Conservation (phyloP, 2,329 filamentous ascomycete species). For the Pseudogymnoascus sp. region DNA sequence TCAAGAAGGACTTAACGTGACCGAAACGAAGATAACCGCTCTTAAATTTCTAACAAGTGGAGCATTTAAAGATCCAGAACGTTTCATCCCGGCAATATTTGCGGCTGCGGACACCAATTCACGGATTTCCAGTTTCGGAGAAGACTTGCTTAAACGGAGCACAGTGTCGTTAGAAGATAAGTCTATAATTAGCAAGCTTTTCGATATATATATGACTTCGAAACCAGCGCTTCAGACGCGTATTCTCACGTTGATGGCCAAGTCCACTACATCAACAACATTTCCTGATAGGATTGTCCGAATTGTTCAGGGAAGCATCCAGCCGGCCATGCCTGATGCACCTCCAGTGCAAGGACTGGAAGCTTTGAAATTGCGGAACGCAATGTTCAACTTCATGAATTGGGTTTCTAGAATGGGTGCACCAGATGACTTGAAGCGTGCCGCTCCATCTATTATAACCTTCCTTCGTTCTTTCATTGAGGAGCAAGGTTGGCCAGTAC, state of each 20-base stretch:
- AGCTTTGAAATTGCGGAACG: conserved; percentile 68
- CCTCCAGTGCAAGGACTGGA: conserved; percentile 40
- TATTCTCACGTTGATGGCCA: conserved; percentile 67
- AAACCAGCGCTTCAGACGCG: conserved; percentile 68
- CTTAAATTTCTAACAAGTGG: conserved; percentile 72
- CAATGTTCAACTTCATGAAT: conserved; percentile 77
- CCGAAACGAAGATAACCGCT: conserved; percentile 61
- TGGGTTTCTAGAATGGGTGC: conserved; percentile 75
- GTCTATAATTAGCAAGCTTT: conserved; percentile 55
- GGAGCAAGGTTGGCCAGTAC: conserved; percentile 73
- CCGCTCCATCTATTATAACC: conserved; percentile 60
- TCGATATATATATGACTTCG: conserved; percentile 63
- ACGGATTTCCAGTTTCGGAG: conserved; percentile 72
- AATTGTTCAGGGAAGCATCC: conserved; percentile 60
- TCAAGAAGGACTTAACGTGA: conserved; percentile 55
- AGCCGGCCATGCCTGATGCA: conserved; percentile 33
- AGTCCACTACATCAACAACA: conserved; percentile 64
- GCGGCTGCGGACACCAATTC: conserved; percentile 77
- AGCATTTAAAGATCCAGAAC: conserved; percentile 74
- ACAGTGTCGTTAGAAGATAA: conserved; percentile 65
- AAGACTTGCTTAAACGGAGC: conserved; percentile 79
- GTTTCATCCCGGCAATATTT: conserved; percentile 75
- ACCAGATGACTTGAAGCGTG: conserved; percentile 47
- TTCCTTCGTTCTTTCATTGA: conserved; percentile 67
- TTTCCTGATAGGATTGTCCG: conserved; percentile 60